Evolutionary conservation across 345 rosid genomes (phyloP).

Genomic region (Hypericum androsaemum): DNA sequence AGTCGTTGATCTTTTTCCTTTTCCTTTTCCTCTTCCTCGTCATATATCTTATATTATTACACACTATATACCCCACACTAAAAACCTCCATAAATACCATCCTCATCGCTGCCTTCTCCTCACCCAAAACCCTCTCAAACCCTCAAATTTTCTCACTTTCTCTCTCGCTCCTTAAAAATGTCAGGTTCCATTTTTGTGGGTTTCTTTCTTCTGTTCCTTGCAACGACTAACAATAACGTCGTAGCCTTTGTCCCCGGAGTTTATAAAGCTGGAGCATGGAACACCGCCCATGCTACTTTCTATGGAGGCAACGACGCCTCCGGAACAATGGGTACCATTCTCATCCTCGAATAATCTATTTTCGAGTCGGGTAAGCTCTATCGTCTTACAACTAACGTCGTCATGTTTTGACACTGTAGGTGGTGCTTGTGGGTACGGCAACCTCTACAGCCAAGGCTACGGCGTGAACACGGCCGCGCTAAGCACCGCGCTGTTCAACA

Average conservation of each 20-base stretch:
- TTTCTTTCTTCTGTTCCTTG: not conserved
- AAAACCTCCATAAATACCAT: too few relatives aligned
- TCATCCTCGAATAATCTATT: not conserved
- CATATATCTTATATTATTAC: too few relatives aligned
- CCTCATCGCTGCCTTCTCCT: too few relatives aligned
- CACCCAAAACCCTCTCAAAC: not conserved
- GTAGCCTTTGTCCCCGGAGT: not conserved
- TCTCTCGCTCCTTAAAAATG: not conserved
- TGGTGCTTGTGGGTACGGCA: constrained; percentile 97
- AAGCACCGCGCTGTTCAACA: constrained; percentile 88
- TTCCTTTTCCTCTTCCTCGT: too few relatives aligned
- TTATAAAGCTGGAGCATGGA: not conserved
- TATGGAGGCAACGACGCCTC: constrained; percentile 4
- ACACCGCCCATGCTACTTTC: constrained; percentile 5
- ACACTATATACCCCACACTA: too few relatives aligned
- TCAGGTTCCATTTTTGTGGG: not conserved
- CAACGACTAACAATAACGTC: not conserved
- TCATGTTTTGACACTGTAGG: constrained; percentile 28
- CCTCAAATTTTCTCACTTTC: not conserved
- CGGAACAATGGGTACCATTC: not conserved
- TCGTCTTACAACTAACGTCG: not conserved
- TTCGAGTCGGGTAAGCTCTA: not conserved
- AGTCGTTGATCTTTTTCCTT: too few relatives aligned
- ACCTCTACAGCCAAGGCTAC: constrained; percentile 89
- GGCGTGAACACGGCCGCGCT: constrained; percentile 94